Base-by-base conservation (phyloP, 192 early-diverging fungal species). In the Coemansia sp. region DNA sequence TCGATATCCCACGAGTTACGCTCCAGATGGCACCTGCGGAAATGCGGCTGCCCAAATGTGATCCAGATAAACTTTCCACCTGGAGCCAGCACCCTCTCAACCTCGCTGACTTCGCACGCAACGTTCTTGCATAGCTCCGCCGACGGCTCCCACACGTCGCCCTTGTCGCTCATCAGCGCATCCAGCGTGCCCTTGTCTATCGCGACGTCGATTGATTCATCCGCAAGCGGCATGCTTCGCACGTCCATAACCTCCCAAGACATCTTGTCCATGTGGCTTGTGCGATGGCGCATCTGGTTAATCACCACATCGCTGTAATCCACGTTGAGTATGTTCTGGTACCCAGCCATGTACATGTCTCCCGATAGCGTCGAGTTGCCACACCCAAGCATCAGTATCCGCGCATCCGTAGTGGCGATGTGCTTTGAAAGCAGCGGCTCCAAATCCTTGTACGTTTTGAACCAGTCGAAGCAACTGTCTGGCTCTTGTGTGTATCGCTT, bases 171-270 rank as follows among this genome's bases (percentile, higher is more conserved):
- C 86, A 96, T 86, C 59, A 96, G 84, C 15, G 94, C 92, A 63
- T 96, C 94, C 87, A 96, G 84, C 0, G 92, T 96, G 8, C 89
- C 94, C 79, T 96, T 96, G 79, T 96, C 94, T 31, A 96, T 83
- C 0, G 87, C 89, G 53, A 87, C 73, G 54, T 93, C 92, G 53
- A 93, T 88, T 1, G 84, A 79, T 14, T 59, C 65, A 20, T 82
- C 75, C 6, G 74, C 82, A 50, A 94, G 84, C 57, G 80, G 77
- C 60, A 94, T 74, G 30, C 83, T 83, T 22, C 85, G 76, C 50
- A 96, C 91, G 65, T 96, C 91, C 88, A 91, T 91, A 27, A 87
- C 87, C 44, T 83, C 64, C 80, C 80, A 82, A 38, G 59, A 65
- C 80, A 84, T 80, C 52, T 48, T 50, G 14, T 52, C 15, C 61